Conservation (phyloP, 768 basidiomycete genomes). For the Pisolithus orientalis region DNA sequence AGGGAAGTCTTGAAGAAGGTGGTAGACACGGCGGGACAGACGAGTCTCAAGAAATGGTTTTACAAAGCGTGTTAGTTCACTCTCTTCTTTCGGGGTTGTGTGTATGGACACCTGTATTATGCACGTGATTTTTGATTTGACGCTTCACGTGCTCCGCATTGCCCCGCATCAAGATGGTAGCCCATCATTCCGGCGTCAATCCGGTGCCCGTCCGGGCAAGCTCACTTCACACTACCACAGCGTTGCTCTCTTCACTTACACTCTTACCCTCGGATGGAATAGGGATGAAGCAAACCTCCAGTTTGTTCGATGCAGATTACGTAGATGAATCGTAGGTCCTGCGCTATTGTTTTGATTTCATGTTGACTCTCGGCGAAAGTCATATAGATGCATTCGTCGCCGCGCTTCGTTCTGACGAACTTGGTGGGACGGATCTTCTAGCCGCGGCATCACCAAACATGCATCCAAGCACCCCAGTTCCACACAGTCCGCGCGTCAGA, state of each 20-base stretch:
- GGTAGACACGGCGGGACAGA: constrained; percentile 59
- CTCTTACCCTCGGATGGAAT: constrained; percentile 1
- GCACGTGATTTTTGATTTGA: background rate
- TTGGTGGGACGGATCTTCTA: constrained; percentile 15
- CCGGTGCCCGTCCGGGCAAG: background rate
- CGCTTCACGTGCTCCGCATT: too few species aligned
- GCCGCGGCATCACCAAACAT: constrained; percentile 16
- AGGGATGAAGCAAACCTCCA: constrained; percentile 9
- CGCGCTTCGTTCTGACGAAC: constrained; percentile 62
- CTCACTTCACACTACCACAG: background rate
- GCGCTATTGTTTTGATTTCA: background rate
- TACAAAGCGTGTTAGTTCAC: constrained; percentile 36
- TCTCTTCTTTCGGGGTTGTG: background rate
- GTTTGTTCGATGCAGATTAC: constrained; percentile 46
- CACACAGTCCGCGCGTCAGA: constrained; percentile 52
- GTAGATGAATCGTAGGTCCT: constrained; percentile 62
- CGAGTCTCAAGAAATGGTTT: constrained; percentile 75
- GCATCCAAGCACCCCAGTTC: constrained; percentile 16
- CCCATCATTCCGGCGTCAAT: background rate
- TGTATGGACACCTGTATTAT: background rate
- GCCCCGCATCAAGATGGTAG: too few species aligned
- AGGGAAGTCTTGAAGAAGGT: constrained; percentile 62
- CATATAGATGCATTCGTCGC: constrained; percentile 74
- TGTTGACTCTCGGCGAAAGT: constrained; percentile 22
- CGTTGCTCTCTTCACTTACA: background rate